A percentile compares a stretch with the other conserved stretches of the same genome.
Evolutionary conservation across 2,329 filamentous ascomycete genomes (phyloP).

Genomic region (Fusarium luffae): DNA sequence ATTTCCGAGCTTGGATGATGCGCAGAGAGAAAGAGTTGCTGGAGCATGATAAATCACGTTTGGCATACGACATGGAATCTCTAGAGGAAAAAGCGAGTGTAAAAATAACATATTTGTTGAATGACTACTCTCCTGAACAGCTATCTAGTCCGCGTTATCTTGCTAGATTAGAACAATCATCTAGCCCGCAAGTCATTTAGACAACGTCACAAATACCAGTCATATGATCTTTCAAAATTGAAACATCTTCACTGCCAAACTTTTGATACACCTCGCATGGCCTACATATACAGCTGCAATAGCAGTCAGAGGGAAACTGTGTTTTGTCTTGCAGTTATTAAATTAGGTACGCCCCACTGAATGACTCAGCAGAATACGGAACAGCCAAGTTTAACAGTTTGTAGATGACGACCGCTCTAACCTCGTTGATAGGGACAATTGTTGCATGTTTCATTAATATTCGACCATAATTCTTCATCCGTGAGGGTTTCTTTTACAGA

Average conservation of each 20-base stretch:
- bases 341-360: neutral
- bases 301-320: slow-evolving; percentile 1
- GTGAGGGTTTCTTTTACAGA: no score
- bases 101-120: neutral
- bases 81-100: neutral
- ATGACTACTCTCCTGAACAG: neutral
- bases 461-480: neutral
- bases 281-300: neutral
- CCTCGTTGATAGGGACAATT: neutral
- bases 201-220: neutral
- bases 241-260: neutral
- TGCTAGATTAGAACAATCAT: neutral
- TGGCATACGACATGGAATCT: neutral
- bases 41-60: slow-evolving; percentile 7
- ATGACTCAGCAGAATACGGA: slow-evolving; percentile 26
- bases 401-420: slow-evolving; percentile 9
- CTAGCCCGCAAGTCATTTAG: neutral
- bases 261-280: neutral
- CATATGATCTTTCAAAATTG: neutral
- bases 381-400: neutral
- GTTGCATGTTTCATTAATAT: neutral
- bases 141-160: neutral
- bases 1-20: slow-evolving; percentile 9
- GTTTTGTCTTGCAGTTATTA: neutral
- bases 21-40: neutral